Evolutionary conservation across 2,329 filamentous ascomycete species (phyloP).

Genomic region (Pseudocercospora eumusae): DNA sequence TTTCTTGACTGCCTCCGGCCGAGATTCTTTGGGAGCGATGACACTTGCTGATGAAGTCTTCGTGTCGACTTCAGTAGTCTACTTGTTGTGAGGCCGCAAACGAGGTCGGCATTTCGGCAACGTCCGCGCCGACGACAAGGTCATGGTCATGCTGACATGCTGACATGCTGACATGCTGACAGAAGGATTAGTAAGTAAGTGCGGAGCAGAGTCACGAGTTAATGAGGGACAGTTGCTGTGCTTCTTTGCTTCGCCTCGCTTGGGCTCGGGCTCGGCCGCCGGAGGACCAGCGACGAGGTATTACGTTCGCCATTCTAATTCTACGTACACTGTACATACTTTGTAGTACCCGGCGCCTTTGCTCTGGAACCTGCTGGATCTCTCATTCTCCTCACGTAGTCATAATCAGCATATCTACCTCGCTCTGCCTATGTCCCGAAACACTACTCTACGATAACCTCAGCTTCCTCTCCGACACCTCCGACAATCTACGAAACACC

Average conservation of each 20-base stretch:
- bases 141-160: not conserved
- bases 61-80: no score
- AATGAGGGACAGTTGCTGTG: not conserved
- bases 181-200: not conserved
- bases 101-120: not conserved
- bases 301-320: no score
- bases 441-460: not conserved
- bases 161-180: not conserved
- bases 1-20: not conserved
- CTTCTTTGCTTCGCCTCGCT: not conserved
- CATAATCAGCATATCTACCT: not conserved
- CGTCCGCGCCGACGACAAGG: not conserved
- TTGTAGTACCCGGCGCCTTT: not conserved
- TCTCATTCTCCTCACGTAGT: not conserved
- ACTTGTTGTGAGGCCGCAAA: no score
- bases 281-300: conserved; percentile 2
- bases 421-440: not conserved
- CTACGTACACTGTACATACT: no score
- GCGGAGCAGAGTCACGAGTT: not conserved
- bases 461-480: not conserved
- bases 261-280: not conserved
- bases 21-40: no score
- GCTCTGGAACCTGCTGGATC: not conserved
- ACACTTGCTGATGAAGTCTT: no score
- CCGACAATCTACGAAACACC: not conserved